A percentile compares a stretch with the other conserved stretches of the same genome.
Conservation (phyloP, 768 basidiomycete genomes). For the Mycena metata region DNA sequence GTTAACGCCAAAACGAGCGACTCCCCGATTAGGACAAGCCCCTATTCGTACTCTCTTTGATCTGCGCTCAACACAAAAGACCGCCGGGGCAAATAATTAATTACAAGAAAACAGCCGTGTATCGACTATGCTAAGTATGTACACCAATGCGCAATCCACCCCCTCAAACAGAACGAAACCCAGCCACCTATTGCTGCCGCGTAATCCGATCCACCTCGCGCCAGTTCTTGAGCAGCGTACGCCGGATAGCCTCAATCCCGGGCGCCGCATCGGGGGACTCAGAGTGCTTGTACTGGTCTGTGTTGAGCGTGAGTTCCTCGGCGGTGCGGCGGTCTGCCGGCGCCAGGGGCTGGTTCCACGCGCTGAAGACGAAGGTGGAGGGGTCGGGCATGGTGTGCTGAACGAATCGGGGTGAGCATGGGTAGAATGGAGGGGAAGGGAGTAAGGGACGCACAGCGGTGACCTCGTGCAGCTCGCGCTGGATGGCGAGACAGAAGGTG, state of each 20-base stretch:
- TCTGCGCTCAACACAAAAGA: background rate
- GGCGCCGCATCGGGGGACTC: constrained; percentile 44
- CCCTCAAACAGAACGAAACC: too few relatives aligned
- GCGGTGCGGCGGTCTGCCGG: constrained; percentile 73
- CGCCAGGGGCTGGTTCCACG: constrained; percentile 78
- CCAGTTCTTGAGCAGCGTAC: constrained; percentile 58
- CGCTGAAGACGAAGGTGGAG: constrained; percentile 64
- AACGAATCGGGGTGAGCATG: constrained; percentile 27
- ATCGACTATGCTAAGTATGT: too few relatives aligned
- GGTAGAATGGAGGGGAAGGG: constrained; percentile 5
- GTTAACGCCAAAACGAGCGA: too few relatives aligned
- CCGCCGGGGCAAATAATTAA: constrained; percentile 30
- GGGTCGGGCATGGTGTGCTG: constrained; percentile 71
- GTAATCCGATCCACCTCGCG: constrained; percentile 56
- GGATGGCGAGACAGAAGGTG: constrained; percentile 74
- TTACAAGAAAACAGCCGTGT: background rate
- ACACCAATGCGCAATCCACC: too few relatives aligned
- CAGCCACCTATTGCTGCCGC: constrained; percentile 33
- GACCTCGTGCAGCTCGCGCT: constrained; percentile 79
- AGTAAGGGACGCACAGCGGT: constrained; percentile 65
- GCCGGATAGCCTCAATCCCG: constrained; percentile 54
- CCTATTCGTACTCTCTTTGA: too few relatives aligned
- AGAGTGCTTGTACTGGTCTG: constrained; percentile 52
- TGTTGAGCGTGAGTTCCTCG: constrained; percentile 60
- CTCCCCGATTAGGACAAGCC: too few relatives aligned